Conservation (phyloP, 2,329 filamentous ascomycete species). For the Diaporthe eres region DNA sequence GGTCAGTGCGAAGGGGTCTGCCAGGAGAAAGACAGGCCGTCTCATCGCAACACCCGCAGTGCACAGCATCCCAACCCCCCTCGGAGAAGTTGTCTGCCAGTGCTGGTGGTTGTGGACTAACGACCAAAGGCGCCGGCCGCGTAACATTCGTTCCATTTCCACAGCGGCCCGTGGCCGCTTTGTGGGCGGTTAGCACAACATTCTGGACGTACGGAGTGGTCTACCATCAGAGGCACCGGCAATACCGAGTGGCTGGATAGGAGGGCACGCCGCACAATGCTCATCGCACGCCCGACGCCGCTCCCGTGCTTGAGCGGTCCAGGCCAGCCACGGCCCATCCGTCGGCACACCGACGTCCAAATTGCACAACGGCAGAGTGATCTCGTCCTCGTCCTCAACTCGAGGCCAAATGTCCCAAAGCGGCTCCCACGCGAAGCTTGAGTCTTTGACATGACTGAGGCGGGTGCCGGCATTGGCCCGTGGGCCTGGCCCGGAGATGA, state of each 20-base stretch:
- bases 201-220: neutral
- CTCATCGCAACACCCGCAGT: neutral
- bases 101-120: neutral
- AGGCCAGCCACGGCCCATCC: conserved; percentile 16
- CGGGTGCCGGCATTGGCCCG: conserved; percentile 31
- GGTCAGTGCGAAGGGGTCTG: conserved; percentile 22
- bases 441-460: conserved; percentile 27
- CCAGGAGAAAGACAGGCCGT: neutral
- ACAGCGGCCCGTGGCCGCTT: neutral
- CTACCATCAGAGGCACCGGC: neutral
- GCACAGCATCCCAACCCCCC: neutral
- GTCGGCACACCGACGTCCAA: conserved; percentile 18
- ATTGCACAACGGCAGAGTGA: conserved; percentile 6
- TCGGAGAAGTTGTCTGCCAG: neutral
- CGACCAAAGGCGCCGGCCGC: neutral
- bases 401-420: conserved; percentile 19
- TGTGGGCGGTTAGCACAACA: neutral
- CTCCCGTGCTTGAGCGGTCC: conserved; percentile 21
- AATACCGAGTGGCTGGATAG: conserved; percentile 20
- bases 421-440: conserved; percentile 19
- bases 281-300: conserved; percentile 28
- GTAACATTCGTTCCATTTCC: neutral
- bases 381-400: conserved; percentile 14
- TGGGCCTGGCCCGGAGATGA: conserved; percentile 41
- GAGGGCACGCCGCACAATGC: conserved; percentile 24